These are phyloP conservation scores for Leccinum rimulosum DNA, from an alignment of 768 basidiomycete species.

Conservation along the genomic window DNA sequence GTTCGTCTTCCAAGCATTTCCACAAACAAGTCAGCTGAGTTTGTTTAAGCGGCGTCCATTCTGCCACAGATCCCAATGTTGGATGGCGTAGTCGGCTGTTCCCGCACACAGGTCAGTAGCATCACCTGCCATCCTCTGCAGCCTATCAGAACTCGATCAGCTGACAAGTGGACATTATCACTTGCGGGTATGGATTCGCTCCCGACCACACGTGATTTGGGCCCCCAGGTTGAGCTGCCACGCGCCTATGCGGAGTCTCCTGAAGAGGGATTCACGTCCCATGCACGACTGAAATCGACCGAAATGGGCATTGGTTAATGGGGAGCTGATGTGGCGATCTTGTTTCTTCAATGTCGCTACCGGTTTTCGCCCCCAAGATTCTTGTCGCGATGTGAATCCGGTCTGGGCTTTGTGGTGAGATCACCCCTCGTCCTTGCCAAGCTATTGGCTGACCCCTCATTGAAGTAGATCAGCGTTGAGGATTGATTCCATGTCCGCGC, in stretches of 20 bases:
- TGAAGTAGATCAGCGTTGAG: slow-evolving; percentile 15
- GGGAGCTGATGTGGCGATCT: slow-evolving; percentile 27
- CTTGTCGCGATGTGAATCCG: slow-evolving; percentile 19
- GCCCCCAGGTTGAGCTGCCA: background rate
- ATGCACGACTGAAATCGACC: slow-evolving; percentile 3
- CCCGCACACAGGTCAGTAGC: slow-evolving; percentile 44
- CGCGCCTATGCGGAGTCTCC: background rate
- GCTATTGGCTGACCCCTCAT: background rate
- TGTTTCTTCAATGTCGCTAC: slow-evolving; percentile 49
- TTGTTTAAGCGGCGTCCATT: slow-evolving; percentile 19
- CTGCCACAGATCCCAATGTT: slow-evolving; percentile 2
- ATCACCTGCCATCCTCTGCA: slow-evolving; percentile 28
- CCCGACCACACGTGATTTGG: slow-evolving; percentile 4
- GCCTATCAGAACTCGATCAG: slow-evolving; percentile 13
- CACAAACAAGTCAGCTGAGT: slow-evolving; percentile 18
- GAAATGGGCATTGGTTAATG: slow-evolving; percentile 1
- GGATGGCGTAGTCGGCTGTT: slow-evolving; percentile 3
- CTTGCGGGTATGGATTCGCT: slow-evolving; percentile 27
- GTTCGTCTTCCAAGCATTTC: slow-evolving; percentile 50
- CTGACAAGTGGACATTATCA: slow-evolving; percentile 37
- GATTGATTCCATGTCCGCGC: slow-evolving; percentile 23
- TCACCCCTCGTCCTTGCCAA: background rate
- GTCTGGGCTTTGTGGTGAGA: slow-evolving; percentile 25
- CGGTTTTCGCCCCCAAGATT: slow-evolving; percentile 23
- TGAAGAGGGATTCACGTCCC: background rate